Evolutionary conservation across 306 rosid species (phyloP).

Genomic region (Lathyrus sativus): DNA sequence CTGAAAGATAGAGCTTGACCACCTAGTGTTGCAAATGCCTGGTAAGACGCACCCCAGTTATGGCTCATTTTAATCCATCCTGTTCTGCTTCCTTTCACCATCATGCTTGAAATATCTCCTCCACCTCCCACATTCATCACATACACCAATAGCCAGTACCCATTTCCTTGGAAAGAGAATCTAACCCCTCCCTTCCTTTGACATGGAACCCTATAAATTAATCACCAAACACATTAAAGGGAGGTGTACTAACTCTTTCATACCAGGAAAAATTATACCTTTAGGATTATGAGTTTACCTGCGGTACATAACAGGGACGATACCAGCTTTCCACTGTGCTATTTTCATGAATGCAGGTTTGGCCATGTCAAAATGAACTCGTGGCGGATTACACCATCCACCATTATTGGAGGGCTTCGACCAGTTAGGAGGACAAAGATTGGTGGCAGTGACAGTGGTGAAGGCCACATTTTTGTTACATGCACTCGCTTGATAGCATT

Average conservation of each 20-base stretch:
- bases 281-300: conserved; percentile 44
- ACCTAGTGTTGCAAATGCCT: conserved; percentile 73
- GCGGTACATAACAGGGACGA: conserved; percentile 74
- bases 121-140: conserved; percentile 97
- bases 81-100: conserved; percentile 79
- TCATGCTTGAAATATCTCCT: conserved; percentile 71
- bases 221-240: not conserved
- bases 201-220: conserved; percentile 67
- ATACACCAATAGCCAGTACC: conserved; percentile 88
- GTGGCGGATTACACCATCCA: conserved; percentile 97
- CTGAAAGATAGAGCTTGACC: conserved; percentile 82
- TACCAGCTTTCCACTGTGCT: conserved; percentile 78
- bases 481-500: conserved; percentile 60
- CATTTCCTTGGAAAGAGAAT: conserved; percentile 83
- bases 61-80: conserved; percentile 92
- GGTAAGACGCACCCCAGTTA: conserved; percentile 96
- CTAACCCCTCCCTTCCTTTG: conserved; percentile 59
- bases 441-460: conserved; percentile 84
- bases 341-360: conserved; percentile 93
- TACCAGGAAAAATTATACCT: not conserved
- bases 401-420: conserved; percentile 65
- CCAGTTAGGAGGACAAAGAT: conserved; percentile 92
- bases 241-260: not conserved
- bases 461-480: conserved; percentile 48
- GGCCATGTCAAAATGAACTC: conserved; percentile 85